Evolutionary conservation across 176 grass and related monocot species (phyloP).

Genomic region (Coix lacrymajobi): DNA sequence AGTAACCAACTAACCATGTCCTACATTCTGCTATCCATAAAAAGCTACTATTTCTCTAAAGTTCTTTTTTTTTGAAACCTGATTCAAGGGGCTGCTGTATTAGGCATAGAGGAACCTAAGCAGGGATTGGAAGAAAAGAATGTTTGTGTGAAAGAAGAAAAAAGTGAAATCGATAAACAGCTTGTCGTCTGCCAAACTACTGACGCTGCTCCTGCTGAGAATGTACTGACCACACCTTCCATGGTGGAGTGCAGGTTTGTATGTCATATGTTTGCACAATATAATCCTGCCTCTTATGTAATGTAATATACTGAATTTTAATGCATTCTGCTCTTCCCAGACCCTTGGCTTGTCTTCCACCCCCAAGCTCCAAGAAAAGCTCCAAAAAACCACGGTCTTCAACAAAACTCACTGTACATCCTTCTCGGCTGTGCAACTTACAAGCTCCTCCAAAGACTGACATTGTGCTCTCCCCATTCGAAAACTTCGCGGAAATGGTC

Average conservation of each 20-base stretch:
- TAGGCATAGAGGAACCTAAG: slow-evolving; percentile 50
- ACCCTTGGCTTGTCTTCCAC: slow-evolving; percentile 25
- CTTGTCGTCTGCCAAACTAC: slow-evolving; percentile 35
- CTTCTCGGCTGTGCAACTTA: slow-evolving; percentile 25
- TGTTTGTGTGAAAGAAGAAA: slow-evolving; percentile 49
- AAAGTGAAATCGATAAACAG: slow-evolving; percentile 41
- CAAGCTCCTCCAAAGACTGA: slow-evolving; percentile 35
- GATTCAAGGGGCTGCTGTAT: slow-evolving; percentile 34
- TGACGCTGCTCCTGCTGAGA: slow-evolving; percentile 35
- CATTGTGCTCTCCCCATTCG: slow-evolving; percentile 23
- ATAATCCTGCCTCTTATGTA: neutral
- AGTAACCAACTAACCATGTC: neutral
- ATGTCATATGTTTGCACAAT: neutral
- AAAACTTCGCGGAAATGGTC: slow-evolving; percentile 32
- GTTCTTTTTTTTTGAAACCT: neutral
- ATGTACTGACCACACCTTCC: slow-evolving; percentile 55
- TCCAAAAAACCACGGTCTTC: slow-evolving; percentile 30
- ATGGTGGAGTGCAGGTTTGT: slow-evolving; percentile 59
- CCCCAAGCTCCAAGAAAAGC: slow-evolving; percentile 36
- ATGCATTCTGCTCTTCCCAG: slow-evolving; percentile 23
- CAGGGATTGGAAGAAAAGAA: slow-evolving; percentile 43
- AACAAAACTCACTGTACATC: slow-evolving; percentile 24
- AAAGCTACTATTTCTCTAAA: neutral
- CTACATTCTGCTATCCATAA: neutral
- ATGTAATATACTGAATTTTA: slow-evolving; percentile 11